Evolutionary conservation across 108 stramenopile species (phyloP).

Genomic region (Conticribra weissflogii): DNA sequence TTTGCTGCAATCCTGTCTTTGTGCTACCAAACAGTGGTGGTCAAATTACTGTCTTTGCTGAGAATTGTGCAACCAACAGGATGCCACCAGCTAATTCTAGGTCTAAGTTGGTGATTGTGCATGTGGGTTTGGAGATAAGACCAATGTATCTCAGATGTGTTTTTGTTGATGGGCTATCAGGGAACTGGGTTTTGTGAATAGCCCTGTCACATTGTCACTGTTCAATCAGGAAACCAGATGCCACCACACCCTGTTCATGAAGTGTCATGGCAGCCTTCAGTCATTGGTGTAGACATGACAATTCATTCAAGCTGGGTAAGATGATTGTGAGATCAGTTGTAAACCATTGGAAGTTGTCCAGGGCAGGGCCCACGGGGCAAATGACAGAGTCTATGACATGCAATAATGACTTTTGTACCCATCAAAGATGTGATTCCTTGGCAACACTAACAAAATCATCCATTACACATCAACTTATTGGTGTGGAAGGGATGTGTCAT

Average conservation of each 20-base stretch:
- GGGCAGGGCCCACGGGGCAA: slow-evolving; percentile 26
- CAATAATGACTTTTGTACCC: neutral
- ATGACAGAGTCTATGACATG: slow-evolving; percentile 19
- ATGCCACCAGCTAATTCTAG: slow-evolving; percentile 49
- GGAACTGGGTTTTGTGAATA: slow-evolving; percentile 23
- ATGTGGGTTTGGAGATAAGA: slow-evolving; percentile 19
- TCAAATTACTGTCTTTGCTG: slow-evolving; percentile 39
- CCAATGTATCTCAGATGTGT: slow-evolving; percentile 3
- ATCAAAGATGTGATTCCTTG: neutral
- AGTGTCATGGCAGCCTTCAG: slow-evolving; percentile 46
- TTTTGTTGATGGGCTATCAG: slow-evolving; percentile 32
- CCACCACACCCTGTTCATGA: slow-evolving; percentile 40
- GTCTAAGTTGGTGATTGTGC: slow-evolving; percentile 45
- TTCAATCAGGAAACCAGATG: slow-evolving; percentile 50
- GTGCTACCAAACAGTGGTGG: slow-evolving; percentile 41
- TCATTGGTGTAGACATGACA: slow-evolving; percentile 30
- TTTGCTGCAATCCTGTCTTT: slow-evolving; percentile 43
- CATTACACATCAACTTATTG: too few species aligned
- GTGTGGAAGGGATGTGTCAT: neutral
- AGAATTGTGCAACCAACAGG: slow-evolving; percentile 41
- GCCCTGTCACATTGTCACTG: neutral
- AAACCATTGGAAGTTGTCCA: slow-evolving; percentile 42
- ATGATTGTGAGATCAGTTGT: slow-evolving; percentile 3
- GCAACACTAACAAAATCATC: neutral
- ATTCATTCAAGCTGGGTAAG: slow-evolving; percentile 48